A percentile compares a stretch with the other conserved stretches of the same genome.
phyloP scores from a whole-genome alignment of 305 asterid genomes.

The Fraxinus albicans region DNA sequence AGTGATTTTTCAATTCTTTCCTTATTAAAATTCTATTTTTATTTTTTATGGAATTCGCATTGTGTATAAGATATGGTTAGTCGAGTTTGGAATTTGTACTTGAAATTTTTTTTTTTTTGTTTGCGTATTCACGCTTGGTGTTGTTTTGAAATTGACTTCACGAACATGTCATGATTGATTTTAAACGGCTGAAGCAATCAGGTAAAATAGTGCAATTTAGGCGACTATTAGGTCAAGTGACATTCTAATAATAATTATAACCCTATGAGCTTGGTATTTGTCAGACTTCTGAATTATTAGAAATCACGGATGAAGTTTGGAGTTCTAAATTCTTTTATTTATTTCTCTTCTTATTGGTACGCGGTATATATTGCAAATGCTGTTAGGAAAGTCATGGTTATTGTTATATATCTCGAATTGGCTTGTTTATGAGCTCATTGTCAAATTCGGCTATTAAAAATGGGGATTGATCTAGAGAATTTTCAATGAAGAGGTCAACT shows the following conservation, averaged over 20 bases:
- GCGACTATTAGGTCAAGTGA: not conserved
- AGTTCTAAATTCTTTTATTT: not conserved
- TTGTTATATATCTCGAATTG: not conserved
- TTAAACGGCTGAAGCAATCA: not conserved
- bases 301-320: not conserved
- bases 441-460: not conserved
- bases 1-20: slow-evolving; percentile 28
- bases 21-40: not conserved
- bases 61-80: not conserved
- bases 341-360: not conserved
- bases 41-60: slow-evolving; percentile 1
- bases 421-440: not conserved
- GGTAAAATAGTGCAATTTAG: not conserved
- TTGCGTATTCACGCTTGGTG: not conserved
- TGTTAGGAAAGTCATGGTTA: not conserved
- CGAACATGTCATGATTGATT: not conserved
- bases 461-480: not conserved
- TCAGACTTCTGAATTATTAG: not conserved
- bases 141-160: not conserved
- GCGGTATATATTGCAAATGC: not conserved
- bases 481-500: not conserved
- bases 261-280: not conserved
- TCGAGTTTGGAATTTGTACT: not conserved
- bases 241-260: not conserved
- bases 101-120: not conserved